Evolutionary conservation across 2,329 filamentous ascomycete genomes (phyloP), one percentile per base, ranked within the genome.

Genomic region (Aspergillus alliaceus): DNA sequence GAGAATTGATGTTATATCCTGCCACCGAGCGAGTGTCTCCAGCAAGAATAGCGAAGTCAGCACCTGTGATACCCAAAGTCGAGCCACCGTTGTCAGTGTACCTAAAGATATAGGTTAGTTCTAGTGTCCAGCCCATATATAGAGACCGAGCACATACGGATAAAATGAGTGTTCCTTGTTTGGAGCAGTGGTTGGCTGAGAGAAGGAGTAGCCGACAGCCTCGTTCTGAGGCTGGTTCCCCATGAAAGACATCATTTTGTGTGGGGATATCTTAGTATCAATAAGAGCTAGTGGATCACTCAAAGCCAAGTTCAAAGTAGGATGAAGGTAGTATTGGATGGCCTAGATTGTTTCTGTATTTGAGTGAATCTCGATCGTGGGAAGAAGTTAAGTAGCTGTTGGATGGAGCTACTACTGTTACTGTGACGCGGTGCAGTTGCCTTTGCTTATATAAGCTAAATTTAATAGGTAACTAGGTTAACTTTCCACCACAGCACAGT

Each of bases 31-130:
- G 90, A 68, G 95, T 99, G 81, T 99, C 95, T 78, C 96, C 95
- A 44, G 95, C 95, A 75, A 99, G 87, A 79, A 99, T 96, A 72
- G 92, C 87, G 82, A 98, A 99, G 81, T 96, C 90, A 72, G 87
- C 87, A 67, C 96, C 95, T 37, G 91, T 89, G 76, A 99, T 98
- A 71, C 92, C 95, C 56, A 99, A 86, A 54, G 95, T 98, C 59
- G 92, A 96, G 67, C 95, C 95, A 67, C 95, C 95, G 75, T 99
- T 99, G 82, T 99, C 93, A 65, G 95, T 96, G 79, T 99, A 99
- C 59, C 79, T 81, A 59, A 47, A 22, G 20, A 47, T 25, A n/a
- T 22, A 49, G 14, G 29, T 70, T 40, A 71, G 61, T 51, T 37
- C 14, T 5, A 31, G 20, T 22, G 20, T 4, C 12, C 40, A 31